These are phyloP conservation scores for Dovyalis caffra DNA, from an alignment of 345 rosid genomes.

Conservation along the genomic window DNA sequence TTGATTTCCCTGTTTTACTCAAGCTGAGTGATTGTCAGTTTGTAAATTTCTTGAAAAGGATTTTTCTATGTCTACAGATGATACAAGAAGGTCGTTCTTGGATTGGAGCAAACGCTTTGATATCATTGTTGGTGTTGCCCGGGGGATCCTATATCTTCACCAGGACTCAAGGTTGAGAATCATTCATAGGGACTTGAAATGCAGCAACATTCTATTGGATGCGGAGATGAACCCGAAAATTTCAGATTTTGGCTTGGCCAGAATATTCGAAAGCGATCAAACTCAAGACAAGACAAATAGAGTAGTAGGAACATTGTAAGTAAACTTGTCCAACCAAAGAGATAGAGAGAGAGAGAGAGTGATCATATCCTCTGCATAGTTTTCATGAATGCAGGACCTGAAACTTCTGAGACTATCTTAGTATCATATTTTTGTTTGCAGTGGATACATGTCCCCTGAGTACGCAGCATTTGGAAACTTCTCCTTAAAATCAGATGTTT, in stretches of 20 bases:
- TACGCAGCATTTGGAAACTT: slow-evolving; percentile 16
- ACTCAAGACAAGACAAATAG: slow-evolving; percentile 51
- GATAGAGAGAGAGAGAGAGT: no score
- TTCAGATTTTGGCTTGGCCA: slow-evolving; percentile 66
- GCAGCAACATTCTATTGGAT: slow-evolving; percentile 62
- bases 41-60: no score
- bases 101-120: slow-evolving; percentile 55
- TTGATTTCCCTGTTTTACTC: background rate
- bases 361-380: no score
- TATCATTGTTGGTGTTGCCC: slow-evolving; percentile 55
- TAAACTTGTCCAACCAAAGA: no score
- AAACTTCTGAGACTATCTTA: no score
- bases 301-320: slow-evolving; percentile 75
- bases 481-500: slow-evolving; percentile 22
- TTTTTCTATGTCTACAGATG: slow-evolving; percentile 39
- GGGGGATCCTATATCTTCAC: slow-evolving; percentile 69
- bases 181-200: no score
- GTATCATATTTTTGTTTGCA: background rate
- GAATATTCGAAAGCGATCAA: slow-evolving; percentile 50
- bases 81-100: slow-evolving; percentile 26
- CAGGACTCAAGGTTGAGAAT: slow-evolving; percentile 76
- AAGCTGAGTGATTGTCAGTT: background rate
- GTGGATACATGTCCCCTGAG: no score
- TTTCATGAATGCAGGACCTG: no score
- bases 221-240: slow-evolving; percentile 51